A percentile compares a stretch with the other conserved stretches of the same genome.
Evolutionary conservation across 805 yeast species (phyloP).

Genomic region (Komagataella mondaviorum): DNA sequence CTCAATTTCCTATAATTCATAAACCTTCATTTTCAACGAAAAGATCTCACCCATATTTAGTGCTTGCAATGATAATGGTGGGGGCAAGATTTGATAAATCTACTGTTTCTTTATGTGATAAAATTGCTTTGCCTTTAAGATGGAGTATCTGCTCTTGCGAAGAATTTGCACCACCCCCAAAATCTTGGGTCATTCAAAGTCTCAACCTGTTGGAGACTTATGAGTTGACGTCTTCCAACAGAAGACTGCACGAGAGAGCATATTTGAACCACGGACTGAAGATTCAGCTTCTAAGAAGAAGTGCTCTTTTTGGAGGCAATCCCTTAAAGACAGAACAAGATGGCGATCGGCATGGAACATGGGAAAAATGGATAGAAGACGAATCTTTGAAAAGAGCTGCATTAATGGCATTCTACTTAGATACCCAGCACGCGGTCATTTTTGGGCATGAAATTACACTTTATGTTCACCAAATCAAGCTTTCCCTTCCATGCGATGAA

Average conservation of each 20-base stretch:
- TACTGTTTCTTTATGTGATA: slow-evolving; percentile 14
- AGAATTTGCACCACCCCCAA: slow-evolving; percentile 30
- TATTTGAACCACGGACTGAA: slow-evolving; percentile 38
- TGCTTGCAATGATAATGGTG: slow-evolving; percentile 40
- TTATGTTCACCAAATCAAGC: slow-evolving; percentile 37
- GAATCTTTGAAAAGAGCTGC: slow-evolving; percentile 66
- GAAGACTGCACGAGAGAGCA: slow-evolving; percentile 35
- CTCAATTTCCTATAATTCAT: slow-evolving; percentile 36
- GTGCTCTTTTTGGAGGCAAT: slow-evolving; percentile 30
- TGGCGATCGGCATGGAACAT: slow-evolving; percentile 14
- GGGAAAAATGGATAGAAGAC: slow-evolving; percentile 58
- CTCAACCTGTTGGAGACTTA: slow-evolving; percentile 31
- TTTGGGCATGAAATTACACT: slow-evolving; percentile 52
- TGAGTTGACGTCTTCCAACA: slow-evolving; percentile 28
- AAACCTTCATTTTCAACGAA: slow-evolving; percentile 36
- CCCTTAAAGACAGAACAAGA: slow-evolving; percentile 17
- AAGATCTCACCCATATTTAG: slow-evolving; percentile 34
- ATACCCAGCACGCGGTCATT: slow-evolving; percentile 57
- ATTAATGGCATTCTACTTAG: slow-evolving; percentile 63
- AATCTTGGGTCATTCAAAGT: slow-evolving; percentile 35
- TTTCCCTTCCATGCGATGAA: slow-evolving; percentile 34
- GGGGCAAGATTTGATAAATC: slow-evolving; percentile 25
- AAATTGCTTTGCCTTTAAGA: slow-evolving; percentile 28
- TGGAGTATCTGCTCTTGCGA: slow-evolving; percentile 30
- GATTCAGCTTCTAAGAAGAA: slow-evolving; percentile 33